Evolutionary conservation across 345 rosid species (phyloP).

Genomic region (Xanthoceras sorbifolium): DNA sequence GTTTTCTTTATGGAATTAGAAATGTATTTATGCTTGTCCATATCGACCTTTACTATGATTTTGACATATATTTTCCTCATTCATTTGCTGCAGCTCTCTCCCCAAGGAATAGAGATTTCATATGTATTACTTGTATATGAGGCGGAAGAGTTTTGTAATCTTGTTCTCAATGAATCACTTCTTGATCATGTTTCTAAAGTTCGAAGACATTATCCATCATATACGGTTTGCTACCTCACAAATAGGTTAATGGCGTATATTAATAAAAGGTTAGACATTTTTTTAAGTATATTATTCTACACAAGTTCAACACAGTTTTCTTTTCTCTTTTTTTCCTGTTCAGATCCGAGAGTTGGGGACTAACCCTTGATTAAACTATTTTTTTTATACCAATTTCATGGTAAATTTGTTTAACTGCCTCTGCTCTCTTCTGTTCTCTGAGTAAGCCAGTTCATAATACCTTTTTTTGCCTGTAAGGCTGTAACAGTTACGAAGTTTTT

Average conservation of each 20-base stretch:
- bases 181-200: constrained; percentile 59
- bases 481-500: neutral
- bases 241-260: constrained; percentile 79
- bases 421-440: neutral
- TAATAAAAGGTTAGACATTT: constrained; percentile 59
- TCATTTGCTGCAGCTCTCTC: constrained; percentile 55
- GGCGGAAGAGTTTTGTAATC: constrained; percentile 88
- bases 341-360: neutral
- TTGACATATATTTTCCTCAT: constrained; percentile 18
- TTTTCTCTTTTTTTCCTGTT: neutral
- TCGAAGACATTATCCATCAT: constrained; percentile 66
- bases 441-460: neutral
- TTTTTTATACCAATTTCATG: neutral
- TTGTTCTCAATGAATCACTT: constrained; percentile 53
- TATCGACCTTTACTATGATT: neutral
- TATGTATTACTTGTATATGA: constrained; percentile 68
- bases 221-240: constrained; percentile 82
- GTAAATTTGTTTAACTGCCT: neutral
- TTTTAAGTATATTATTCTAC: neutral
- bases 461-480: neutral
- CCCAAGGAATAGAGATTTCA: constrained; percentile 48
- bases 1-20: neutral
- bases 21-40: neutral
- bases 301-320: neutral
- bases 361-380: neutral